Evolutionary conservation across 1,284 basidiomycete genomes (phyloP), one percentile per base, ranked within the genome.

Genomic region (Butyriboletus regius): DNA sequence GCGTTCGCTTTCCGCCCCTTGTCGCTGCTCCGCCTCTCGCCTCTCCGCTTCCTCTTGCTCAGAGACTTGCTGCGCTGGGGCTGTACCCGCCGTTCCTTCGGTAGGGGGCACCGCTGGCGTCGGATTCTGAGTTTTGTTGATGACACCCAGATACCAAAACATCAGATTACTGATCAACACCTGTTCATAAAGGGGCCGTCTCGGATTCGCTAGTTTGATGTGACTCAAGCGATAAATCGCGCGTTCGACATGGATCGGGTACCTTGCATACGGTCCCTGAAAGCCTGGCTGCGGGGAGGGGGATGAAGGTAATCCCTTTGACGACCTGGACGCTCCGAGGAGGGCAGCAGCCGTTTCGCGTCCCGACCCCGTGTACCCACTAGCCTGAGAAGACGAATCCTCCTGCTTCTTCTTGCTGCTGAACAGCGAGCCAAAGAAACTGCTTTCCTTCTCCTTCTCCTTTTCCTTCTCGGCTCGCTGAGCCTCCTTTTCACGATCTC

Each of bases 81-180:
- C 13, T 5, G 50, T 34, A 36, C 53, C 58, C 12, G 18, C 45
- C 2, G 54, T 43, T 29, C 33, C 65, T 48, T 57, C 60, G 13
- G 58, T 55, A 39, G 70, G 58, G 15, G 70, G 51, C 14, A 57
- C 51, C 26, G 70, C 54, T 18, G 73, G 61, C 29, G 70, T 57
- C 15, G 74, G 64, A 42, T 70, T 77, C 63, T 82, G 83, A 28
- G 82, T 76, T 70, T 88, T 92, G 67, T 98, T 97, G 71, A 98
- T 96, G 56, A 98, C 82, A n/a, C 91, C 90, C 35, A 98, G 78
- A 67, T 98, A 98, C 95, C 95, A 98, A 76, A 98, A 98, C 94
- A 98, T 98, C 59, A 98, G 76, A 68, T 98, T 98, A 62, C 92
- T 96, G 69, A 98, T 98, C 54, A 98, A 73, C 44, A 99, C 95